These are phyloP conservation scores for Suillus occidentalis DNA, from an alignment of 768 basidiomycete species.

Conservation along the genomic window DNA sequence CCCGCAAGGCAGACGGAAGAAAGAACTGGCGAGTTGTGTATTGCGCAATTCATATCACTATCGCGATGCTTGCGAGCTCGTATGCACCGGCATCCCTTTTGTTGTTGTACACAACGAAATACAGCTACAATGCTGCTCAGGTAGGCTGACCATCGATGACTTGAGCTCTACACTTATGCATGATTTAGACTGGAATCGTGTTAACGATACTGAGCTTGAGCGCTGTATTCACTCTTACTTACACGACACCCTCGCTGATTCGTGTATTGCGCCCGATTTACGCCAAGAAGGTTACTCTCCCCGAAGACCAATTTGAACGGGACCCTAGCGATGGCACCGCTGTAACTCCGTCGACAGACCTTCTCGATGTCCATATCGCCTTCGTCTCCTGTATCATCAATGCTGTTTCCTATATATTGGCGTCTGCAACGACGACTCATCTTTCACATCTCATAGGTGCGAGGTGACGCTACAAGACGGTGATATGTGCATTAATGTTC, in stretches of 20 bases:
- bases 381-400: constrained; percentile 20
- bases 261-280: constrained; percentile 30
- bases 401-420: constrained; percentile 15
- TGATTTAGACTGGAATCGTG: constrained; percentile 28
- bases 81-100: constrained; percentile 21
- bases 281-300: background rate
- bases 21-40: constrained; percentile 31
- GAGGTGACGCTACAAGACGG: background rate
- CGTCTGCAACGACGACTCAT: constrained; percentile 14
- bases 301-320: background rate
- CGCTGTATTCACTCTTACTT: constrained; percentile 17
- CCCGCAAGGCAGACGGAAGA: constrained; percentile 15
- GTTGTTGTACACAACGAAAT: constrained; percentile 26
- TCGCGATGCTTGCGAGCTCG: constrained; percentile 17
- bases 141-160: constrained; percentile 13
- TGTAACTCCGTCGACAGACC: constrained; percentile 22
- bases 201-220: constrained; percentile 20
- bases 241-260: constrained; percentile 23
- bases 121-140: constrained; percentile 27
- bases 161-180: background rate
- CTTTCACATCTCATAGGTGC: constrained; percentile 17
- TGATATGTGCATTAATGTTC: background rate
- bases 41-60: constrained; percentile 28
- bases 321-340: background rate
- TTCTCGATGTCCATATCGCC: constrained; percentile 29